Base-by-base conservation (phyloP, 441 rosid genomes). In the Biscutella laevigata region DNA sequence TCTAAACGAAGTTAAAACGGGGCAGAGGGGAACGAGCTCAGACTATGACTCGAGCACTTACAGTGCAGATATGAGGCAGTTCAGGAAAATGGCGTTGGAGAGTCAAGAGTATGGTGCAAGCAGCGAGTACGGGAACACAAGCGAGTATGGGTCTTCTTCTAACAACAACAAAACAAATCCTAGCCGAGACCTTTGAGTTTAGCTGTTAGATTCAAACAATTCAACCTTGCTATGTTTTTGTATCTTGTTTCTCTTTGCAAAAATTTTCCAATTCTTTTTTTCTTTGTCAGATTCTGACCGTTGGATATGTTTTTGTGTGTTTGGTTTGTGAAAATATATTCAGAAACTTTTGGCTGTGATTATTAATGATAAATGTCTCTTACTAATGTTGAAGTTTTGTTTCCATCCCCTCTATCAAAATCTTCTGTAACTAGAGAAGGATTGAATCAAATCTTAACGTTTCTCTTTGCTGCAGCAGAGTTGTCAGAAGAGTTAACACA, bases 51-150 rank as follows among this genome's bases (percentile, higher is more conserved):
- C 57, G 6, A 59, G 63, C 37, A 30, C 80, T 0, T 80, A 82
- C 53, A 42, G 72, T 4, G 66, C 74, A 0, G 78, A 84, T 39
- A 69, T 84, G 81, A 78, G 7, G 64, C 66, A 63, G 64, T 64
- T 82, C 27, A 75, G 77, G 73, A 69, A 77, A 61, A 15, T 59
- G 55, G 74, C 76, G 1, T n/a, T 67, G 61, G 76, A 77, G 13
- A 74, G 79, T 45, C 66, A 62, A 0, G 75, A 59, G 3, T 59
- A 67, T 8, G 77, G 72, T n/a, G 51, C 61, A 21, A 82, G 90
- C 73, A 74, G 81, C n/a, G 86, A 85, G 22, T 81, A 30, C 13
- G 77, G 86, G 19, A 72, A 64, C 56, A 82, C 94, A 4, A 76
- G 74, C 20, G 94, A 82, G 57, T 77, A 82, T 42, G 78, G 81